Evolutionary conservation across 148 eudicot genomes (phyloP).

Genomic region (Chenopodium formosanum): DNA sequence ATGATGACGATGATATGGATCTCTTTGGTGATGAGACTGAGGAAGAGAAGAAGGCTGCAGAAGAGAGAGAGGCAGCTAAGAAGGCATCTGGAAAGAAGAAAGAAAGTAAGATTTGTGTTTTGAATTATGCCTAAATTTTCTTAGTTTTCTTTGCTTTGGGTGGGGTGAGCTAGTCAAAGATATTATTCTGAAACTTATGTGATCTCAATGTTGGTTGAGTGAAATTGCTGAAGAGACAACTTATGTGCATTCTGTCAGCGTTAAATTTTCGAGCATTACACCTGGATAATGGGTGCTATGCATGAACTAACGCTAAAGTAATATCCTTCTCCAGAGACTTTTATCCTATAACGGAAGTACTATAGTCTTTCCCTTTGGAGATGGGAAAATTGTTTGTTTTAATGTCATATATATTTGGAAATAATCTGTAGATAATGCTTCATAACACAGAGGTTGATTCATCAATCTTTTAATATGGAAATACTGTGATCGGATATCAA

Average conservation of each 20-base stretch:
- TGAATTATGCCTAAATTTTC: too few relatives aligned
- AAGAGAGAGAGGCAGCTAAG: slow-evolving; percentile 81
- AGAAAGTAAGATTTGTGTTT: slow-evolving; percentile 57
- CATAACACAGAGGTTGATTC: too few relatives aligned
- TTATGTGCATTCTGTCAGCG: neutral
- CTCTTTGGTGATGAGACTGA: slow-evolving; percentile 98
- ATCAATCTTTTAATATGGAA: neutral
- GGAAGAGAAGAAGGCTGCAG: slow-evolving; percentile 95
- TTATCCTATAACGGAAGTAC: neutral
- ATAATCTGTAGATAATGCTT: neutral
- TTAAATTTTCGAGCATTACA: slow-evolving; percentile 10
- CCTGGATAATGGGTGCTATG: slow-evolving; percentile 18
- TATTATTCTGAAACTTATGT: too few relatives aligned
- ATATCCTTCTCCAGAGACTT: slow-evolving; percentile 6
- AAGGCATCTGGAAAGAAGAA: slow-evolving; percentile 76
- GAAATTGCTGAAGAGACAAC: neutral
- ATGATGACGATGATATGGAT: slow-evolving; percentile 91
- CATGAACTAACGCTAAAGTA: slow-evolving; percentile 16
- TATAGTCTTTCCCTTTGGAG: neutral
- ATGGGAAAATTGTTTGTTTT: neutral
- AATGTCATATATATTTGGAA: neutral
- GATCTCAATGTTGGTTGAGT: neutral
- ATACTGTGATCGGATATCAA: neutral
- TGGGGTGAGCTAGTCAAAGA: too few relatives aligned
- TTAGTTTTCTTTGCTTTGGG: neutral